Evolutionary conservation across 441 rosid species (phyloP), one percentile per base, ranked within the genome.

Genomic region (Raphanus hybrid): DNA sequence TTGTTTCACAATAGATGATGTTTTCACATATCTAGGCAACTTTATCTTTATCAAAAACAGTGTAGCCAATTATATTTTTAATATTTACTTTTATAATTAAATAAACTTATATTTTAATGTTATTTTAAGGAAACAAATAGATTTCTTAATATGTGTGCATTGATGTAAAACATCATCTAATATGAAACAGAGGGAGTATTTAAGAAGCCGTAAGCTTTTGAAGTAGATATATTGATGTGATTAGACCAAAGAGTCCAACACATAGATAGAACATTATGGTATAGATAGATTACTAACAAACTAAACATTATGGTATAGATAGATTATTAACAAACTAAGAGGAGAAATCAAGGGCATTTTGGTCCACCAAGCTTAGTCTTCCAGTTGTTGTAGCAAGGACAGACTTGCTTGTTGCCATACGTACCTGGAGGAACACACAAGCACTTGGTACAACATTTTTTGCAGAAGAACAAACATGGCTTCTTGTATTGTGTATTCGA

Each of bases 381-480:
- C 80, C 80, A 75, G 45, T 80, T 80, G 60, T 80, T 80, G 76
- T 80, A 80, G 76, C 80, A 80, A 64, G 82, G 82, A 75, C 80
- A 80, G 5, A 60, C 76, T 75, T 80, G 74, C 73, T 80, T 80
- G 26, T 80, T 75, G n/a, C 82, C 82, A 66, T 75, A 80, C 37
- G 82, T 80, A 65, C 82, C 80, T 32, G 70, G 77, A 50, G 82
- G 82, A 34, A 80, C 80, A 75, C 83, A 80, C 73, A 80, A 60
- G 65, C 83, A 80, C 69, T 84, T 86, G 16, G 90, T 81, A 11
- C 91, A 89, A 70, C 96, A 91, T 71, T 89, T 89, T 57, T 86
- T 83, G 75, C 96, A 86, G 86, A 87, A 88, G 80, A 87, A 86
- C 83, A 89, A 34, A 83, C 96, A 89, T 39, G 93, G 93, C 82